Conservation (phyloP, 352 stramenopile genomes). For the Phytophthora quininea region DNA sequence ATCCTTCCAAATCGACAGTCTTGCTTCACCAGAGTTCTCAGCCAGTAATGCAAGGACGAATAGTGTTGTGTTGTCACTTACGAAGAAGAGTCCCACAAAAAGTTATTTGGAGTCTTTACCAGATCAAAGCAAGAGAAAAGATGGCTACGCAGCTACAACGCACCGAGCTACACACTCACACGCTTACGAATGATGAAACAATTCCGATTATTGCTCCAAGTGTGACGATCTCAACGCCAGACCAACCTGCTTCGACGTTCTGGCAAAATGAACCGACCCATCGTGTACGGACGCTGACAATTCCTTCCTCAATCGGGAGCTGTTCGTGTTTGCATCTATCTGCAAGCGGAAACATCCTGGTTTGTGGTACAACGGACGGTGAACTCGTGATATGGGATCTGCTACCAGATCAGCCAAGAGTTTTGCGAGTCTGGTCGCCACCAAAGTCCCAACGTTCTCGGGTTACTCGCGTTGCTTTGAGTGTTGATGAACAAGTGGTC, state of each 20-base stretch:
- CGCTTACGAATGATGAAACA: not conserved
- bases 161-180: too few species aligned
- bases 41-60: slow-evolving; percentile 4
- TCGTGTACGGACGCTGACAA: slow-evolving; percentile 25
- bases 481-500: slow-evolving; percentile 33
- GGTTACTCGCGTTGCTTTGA: slow-evolving; percentile 36
- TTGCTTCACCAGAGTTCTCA: slow-evolving; percentile 18
- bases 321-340: slow-evolving; percentile 46
- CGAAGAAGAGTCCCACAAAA: slow-evolving; percentile 27
- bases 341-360: slow-evolving; percentile 24
- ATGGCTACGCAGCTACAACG: not conserved
- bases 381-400: slow-evolving; percentile 46
- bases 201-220: slow-evolving; percentile 9
- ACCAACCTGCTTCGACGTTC: slow-evolving; percentile 23
- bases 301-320: slow-evolving; percentile 21
- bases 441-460: slow-evolving; percentile 33
- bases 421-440: slow-evolving; percentile 27
- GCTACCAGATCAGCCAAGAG: slow-evolving; percentile 14
- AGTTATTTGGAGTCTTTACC: slow-evolving; percentile 24
- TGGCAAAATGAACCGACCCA: slow-evolving; percentile 33
- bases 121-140: not conserved
- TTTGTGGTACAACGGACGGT: slow-evolving; percentile 39
- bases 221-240: not conserved
- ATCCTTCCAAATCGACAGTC: slow-evolving; percentile 5
- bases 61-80: not conserved